These are phyloP conservation scores for Myriangium duriaei DNA, from an alignment of 2,329 filamentous ascomycete species.

Conservation along the genomic window DNA sequence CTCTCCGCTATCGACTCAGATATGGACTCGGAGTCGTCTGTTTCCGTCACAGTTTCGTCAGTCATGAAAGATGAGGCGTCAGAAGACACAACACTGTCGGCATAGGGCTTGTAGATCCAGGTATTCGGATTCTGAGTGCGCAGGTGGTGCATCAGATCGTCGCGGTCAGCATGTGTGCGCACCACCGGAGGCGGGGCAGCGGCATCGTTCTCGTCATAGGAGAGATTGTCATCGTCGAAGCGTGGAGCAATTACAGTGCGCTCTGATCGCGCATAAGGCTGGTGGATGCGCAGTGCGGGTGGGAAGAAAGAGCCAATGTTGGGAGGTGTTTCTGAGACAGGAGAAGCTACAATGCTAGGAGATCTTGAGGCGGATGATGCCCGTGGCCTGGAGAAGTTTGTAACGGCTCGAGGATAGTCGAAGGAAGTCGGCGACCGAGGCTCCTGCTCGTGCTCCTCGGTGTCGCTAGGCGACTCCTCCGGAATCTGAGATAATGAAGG, in stretches of 20 bases:
- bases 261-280: neutral
- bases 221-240: conserved; percentile 1
- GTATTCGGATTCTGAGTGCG: conserved; percentile 2
- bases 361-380: conserved; percentile 6
- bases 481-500: conserved; percentile 6
- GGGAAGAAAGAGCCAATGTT: conserved; percentile 4
- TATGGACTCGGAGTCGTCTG: conserved; percentile 2
- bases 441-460: neutral
- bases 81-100: conserved; percentile 7
- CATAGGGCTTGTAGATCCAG: conserved; percentile 9
- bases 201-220: conserved; percentile 4
- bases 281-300: conserved; percentile 1
- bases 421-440: conserved; percentile 12
- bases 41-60: conserved; percentile 8
- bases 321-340: conserved; percentile 5
- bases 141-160: conserved; percentile 2
- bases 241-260: neutral
- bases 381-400: conserved; percentile 18
- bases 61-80: conserved; percentile 4
- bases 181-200: conserved; percentile 7
- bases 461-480: conserved; percentile 4
- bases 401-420: conserved; percentile 12
- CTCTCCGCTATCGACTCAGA: conserved; percentile 9
- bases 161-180: conserved; percentile 5
- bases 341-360: conserved; percentile 4